Evolutionary conservation across 108 stramenopile genomes (phyloP).

Genomic region (Cyclotella cryptica): DNA sequence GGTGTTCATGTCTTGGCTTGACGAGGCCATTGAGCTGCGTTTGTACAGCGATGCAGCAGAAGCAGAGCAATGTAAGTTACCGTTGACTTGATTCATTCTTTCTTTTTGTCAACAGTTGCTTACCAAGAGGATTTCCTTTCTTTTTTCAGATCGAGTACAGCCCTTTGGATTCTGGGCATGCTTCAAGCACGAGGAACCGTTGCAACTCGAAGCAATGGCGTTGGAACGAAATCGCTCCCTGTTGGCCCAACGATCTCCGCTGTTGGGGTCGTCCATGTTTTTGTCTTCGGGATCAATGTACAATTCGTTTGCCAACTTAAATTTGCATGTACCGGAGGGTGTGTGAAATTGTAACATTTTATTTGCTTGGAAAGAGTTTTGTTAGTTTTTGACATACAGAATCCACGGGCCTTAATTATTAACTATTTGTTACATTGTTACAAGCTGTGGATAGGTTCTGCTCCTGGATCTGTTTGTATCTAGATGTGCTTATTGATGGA

Average conservation of each 20-base stretch:
- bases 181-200: constrained; percentile 55
- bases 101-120: neutral
- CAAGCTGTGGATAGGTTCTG: too few relatives aligned
- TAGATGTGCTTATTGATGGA: too few relatives aligned
- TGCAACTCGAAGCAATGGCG: constrained; percentile 44
- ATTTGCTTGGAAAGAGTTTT: too few relatives aligned
- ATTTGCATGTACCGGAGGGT: constrained; percentile 5
- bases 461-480: too few relatives aligned
- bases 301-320: constrained; percentile 45
- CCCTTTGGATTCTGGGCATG: constrained; percentile 85
- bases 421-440: too few relatives aligned
- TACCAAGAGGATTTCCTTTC: neutral
- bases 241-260: constrained; percentile 29
- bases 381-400: too few relatives aligned
- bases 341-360: neutral
- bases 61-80: constrained; percentile 38
- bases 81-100: neutral
- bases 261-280: constrained; percentile 42
- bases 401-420: too few relatives aligned
- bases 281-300: constrained; percentile 45
- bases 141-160: constrained; percentile 52
- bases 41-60: constrained; percentile 59
- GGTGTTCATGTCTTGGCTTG: constrained; percentile 73
- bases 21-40: constrained; percentile 78
- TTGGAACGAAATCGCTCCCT: constrained; percentile 37